Conservation (phyloP, 495 filamentous ascomycete genomes). For the Penicillium soppii region DNA sequence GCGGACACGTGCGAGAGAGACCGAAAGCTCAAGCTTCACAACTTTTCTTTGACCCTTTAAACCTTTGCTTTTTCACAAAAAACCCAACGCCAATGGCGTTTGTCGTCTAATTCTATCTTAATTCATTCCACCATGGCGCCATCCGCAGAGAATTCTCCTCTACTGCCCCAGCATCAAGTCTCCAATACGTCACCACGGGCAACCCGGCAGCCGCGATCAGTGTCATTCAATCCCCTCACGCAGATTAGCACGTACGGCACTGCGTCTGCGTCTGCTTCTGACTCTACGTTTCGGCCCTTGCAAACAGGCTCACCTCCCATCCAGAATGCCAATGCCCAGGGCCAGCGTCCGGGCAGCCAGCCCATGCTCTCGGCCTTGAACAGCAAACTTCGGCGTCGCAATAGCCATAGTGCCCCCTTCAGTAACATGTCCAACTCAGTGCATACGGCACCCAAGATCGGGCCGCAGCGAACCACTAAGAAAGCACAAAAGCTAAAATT, state of each 20-base stretch:
- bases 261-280: constrained; percentile 35
- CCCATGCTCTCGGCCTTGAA: constrained; percentile 81
- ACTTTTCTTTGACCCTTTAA: neutral
- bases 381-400: constrained; percentile 79
- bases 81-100: constrained; percentile 20
- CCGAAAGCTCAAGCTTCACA: constrained; percentile 2
- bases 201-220: constrained; percentile 52
- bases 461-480: constrained; percentile 91
- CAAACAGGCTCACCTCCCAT: constrained; percentile 39
- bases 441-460: constrained; percentile 70
- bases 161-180: constrained; percentile 44
- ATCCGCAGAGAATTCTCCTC: constrained; percentile 45
- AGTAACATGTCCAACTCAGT: constrained; percentile 39
- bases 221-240: constrained; percentile 69
- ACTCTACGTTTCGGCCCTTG: constrained; percentile 44
- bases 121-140: constrained; percentile 34
- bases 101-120: constrained; percentile 6
- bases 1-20: constrained; percentile 4
- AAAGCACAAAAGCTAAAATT: constrained; percentile 96
- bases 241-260: constrained; percentile 57
- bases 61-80: constrained; percentile 4
- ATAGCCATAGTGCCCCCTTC: constrained; percentile 72
- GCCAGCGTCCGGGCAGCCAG: constrained; percentile 44
- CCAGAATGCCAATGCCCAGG: constrained; percentile 32
- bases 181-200: constrained; percentile 41